These are phyloP conservation scores for Leccinum pachyderme DNA, from an alignment of 1,284 basidiomycete genomes.

Conservation along the genomic window DNA sequence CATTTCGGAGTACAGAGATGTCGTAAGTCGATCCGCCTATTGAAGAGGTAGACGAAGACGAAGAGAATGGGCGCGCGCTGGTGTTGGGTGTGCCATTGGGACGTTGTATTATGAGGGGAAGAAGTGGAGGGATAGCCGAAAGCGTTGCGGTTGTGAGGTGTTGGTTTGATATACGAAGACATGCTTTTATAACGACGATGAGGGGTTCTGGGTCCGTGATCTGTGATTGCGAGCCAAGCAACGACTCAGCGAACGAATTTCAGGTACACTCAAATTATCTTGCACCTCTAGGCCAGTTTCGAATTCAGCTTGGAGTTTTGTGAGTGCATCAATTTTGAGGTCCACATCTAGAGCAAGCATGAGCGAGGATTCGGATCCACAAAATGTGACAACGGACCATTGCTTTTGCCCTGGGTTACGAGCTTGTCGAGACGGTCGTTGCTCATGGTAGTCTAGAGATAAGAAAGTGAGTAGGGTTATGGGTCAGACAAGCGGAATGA, in stretches of 20 bases:
- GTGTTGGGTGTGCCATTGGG: slow-evolving; percentile 35
- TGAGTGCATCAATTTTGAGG: slow-evolving; percentile 73
- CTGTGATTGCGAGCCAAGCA: slow-evolving; percentile 37
- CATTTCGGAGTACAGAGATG: slow-evolving; percentile 57
- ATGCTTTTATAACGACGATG: slow-evolving; percentile 67
- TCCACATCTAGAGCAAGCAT: slow-evolving; percentile 59
- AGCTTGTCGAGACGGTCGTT: slow-evolving; percentile 58
- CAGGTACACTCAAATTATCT: slow-evolving; percentile 9
- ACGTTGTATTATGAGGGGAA: slow-evolving; percentile 57
- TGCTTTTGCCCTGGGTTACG: slow-evolving; percentile 65
- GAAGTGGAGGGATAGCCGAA: slow-evolving; percentile 58
- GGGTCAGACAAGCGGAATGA: slow-evolving; percentile 3
- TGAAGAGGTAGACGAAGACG: slow-evolving; percentile 53
- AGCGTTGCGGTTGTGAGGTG: slow-evolving; percentile 76
- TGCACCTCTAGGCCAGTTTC: slow-evolving; percentile 66
- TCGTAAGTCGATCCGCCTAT: slow-evolving; percentile 45
- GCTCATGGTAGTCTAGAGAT: slow-evolving; percentile 43
- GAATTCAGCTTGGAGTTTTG: slow-evolving; percentile 71
- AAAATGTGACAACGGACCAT: slow-evolving; percentile 44
- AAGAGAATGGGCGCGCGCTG: slow-evolving; percentile 35
- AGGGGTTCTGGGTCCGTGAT: slow-evolving; percentile 68
- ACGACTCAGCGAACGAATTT: slow-evolving; percentile 9
- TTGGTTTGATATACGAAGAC: slow-evolving; percentile 77
- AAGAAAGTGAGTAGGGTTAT: slow-evolving; percentile 13
- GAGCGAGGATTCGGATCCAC: slow-evolving; percentile 6